A percentile compares a stretch with the other conserved stretches of the same genome.
Evolutionary conservation across 1,139 yeast genomes (phyloP).

Genomic region (Nakaseomyces delphensis): DNA sequence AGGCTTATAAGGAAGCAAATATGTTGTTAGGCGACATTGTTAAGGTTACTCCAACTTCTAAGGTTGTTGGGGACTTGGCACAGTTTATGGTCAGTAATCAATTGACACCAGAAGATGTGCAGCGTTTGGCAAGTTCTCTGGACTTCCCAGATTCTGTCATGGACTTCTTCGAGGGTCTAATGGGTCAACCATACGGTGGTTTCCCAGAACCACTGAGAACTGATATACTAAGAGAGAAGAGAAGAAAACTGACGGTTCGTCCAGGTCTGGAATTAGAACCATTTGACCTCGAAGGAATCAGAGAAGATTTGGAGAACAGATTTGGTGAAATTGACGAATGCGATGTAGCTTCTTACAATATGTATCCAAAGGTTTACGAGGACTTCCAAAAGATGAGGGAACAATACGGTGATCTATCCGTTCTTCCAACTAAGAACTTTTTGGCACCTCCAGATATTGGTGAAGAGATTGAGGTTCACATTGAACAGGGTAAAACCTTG

Average conservation of each 20-base stretch:
- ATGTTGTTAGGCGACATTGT: constrained; percentile 87
- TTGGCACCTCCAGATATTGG: constrained; percentile 78
- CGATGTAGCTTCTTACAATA: constrained; percentile 89
- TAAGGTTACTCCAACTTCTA: constrained; percentile 97
- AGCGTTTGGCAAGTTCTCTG: constrained; percentile 74
- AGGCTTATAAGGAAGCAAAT: constrained; percentile 87
- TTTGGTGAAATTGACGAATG: constrained; percentile 61
- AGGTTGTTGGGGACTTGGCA: constrained; percentile 98
- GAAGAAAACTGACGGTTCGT: constrained; percentile 78
- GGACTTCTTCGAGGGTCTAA: constrained; percentile 96
- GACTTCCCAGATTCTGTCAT: constrained; percentile 98
- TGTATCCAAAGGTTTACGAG: constrained; percentile 97
- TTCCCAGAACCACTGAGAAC: constrained; percentile 98
- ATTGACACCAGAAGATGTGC: constrained; percentile 74
- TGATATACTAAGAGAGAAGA: constrained; percentile 76
- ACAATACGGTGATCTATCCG: constrained; percentile 84
- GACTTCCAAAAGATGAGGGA: constrained; percentile 66
- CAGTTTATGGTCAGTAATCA: constrained; percentile 98
- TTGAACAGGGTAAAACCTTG: constrained; percentile 90
- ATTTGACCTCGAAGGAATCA: constrained; percentile 62
- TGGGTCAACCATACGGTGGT: constrained; percentile 99
- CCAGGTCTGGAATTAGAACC: constrained; percentile 89
- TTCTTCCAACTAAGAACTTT: constrained; percentile 86
- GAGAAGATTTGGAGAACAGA: constrained; percentile 60
- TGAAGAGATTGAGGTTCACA: constrained; percentile 81